Conservation (phyloP, 2,329 filamentous ascomycete species). For the Beauveria medogensis region DNA sequence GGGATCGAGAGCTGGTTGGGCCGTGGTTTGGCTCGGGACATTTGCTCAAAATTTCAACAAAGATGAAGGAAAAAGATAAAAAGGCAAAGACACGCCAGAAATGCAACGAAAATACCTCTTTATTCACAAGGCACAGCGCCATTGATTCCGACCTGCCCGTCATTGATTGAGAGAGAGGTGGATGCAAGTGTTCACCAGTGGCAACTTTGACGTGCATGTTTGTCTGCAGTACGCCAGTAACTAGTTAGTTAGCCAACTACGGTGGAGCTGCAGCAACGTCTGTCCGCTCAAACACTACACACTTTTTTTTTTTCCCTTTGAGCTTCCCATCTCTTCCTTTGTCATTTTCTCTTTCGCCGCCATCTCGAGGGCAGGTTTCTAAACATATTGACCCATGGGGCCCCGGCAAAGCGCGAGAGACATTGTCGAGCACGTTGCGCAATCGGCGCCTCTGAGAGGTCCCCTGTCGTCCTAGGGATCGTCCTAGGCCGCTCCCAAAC, state of each 20-base stretch:
- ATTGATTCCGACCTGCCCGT: background rate
- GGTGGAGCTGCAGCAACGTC: background rate
- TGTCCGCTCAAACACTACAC: background rate
- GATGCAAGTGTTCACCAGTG: background rate
- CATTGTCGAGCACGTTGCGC: slow-evolving; percentile 6
- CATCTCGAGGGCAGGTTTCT: background rate
- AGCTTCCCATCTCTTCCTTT: background rate
- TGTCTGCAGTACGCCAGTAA: background rate
- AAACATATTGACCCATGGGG: background rate
- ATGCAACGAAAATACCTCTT: background rate
- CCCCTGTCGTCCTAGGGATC: background rate
- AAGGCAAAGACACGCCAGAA: too few relatives aligned
- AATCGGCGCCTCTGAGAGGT: slow-evolving; percentile 1
- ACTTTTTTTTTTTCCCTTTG: background rate
- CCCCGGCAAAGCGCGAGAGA: background rate
- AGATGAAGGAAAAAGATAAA: too few relatives aligned
- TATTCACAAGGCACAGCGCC: background rate
- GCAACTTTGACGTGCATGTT: background rate
- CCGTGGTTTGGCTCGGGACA: background rate
- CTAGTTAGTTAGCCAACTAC: too few relatives aligned
- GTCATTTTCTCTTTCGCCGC: background rate
- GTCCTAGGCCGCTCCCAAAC: background rate
- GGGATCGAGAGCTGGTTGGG: background rate
- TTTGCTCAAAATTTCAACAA: too few relatives aligned
- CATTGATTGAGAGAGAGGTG: background rate